phyloP scores from a whole-genome alignment of 2,329 filamentous ascomycete genomes.

The Trichophyton rubrum region DNA sequence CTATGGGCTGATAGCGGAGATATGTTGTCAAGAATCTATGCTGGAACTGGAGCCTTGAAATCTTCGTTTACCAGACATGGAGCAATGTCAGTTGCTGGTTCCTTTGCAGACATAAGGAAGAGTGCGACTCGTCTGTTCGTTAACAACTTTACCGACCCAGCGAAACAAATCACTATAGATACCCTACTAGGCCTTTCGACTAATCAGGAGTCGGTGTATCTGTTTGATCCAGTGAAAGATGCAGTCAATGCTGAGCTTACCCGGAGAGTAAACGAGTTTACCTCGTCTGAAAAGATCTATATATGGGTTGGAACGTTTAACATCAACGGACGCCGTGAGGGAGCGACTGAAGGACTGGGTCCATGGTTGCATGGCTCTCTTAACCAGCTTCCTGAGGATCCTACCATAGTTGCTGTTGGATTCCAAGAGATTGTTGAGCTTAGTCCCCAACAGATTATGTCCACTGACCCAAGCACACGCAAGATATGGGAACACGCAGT shows the following conservation, averaged over 20 bases:
- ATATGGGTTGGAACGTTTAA: conserved; percentile 91
- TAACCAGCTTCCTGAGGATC: conserved; percentile 47
- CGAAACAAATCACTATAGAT: conserved; percentile 86
- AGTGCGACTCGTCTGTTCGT: conserved; percentile 89
- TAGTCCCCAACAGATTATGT: conserved; percentile 97
- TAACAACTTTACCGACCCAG: conserved; percentile 94
- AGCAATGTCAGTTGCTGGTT: conserved; percentile 89
- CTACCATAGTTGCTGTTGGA: conserved; percentile 77
- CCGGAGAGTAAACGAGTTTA: conserved; percentile 56
- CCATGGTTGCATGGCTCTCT: conserved; percentile 64
- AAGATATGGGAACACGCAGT: conserved; percentile 79
- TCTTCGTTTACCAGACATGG: conserved; percentile 88
- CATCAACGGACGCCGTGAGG: conserved; percentile 73
- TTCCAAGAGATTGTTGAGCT: conserved; percentile 99
- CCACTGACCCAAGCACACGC: conserved; percentile 78
- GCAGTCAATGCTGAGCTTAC: conserved; percentile 66
- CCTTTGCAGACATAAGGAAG: conserved; percentile 89
- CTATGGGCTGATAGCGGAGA: conserved; percentile 98
- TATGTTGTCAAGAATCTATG: conserved; percentile 85
- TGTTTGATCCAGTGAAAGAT: conserved; percentile 93
- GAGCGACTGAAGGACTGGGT: conserved; percentile 65
- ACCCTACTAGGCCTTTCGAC: conserved; percentile 76
- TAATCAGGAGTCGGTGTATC: conserved; percentile 67
- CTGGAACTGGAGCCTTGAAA: conserved; percentile 88
- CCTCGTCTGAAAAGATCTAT: conserved; percentile 58